phyloP scores from a whole-genome alignment of 2,329 filamentous ascomycete genomes.

The Ophiosphaerella herpotricha region DNA sequence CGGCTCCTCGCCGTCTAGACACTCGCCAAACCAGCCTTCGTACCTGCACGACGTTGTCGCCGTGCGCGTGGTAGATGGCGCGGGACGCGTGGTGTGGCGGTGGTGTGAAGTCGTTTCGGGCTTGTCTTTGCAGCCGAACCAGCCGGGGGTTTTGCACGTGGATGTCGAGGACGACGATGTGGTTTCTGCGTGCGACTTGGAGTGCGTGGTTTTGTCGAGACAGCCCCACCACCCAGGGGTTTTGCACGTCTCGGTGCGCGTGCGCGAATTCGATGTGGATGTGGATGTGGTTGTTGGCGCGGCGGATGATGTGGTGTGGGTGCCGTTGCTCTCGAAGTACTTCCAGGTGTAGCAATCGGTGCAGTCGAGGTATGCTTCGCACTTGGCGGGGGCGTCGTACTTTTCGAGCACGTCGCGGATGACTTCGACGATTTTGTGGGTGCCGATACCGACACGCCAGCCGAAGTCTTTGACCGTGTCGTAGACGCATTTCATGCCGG shows the following conservation, averaged over 20 bases:
- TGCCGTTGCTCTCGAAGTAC: slow-evolving; percentile 90
- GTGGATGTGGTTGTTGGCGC: slow-evolving; percentile 58
- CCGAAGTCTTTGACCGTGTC: slow-evolving; percentile 90
- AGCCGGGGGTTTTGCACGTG: slow-evolving; percentile 61
- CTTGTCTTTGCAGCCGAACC: slow-evolving; percentile 66
- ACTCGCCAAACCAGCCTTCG: slow-evolving; percentile 55
- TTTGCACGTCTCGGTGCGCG: slow-evolving; percentile 82
- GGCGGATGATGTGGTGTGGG: slow-evolving; percentile 70
- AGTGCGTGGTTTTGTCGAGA: slow-evolving; percentile 64
- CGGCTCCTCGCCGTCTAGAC: slow-evolving; percentile 55
- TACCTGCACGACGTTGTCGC: slow-evolving; percentile 43
- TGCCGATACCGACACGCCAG: slow-evolving; percentile 88
- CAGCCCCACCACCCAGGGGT: slow-evolving; percentile 94
- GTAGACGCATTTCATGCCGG: slow-evolving; percentile 84
- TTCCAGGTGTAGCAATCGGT: slow-evolving; percentile 93
- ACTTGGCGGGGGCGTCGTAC: slow-evolving; percentile 80
- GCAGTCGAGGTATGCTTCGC: slow-evolving; percentile 74
- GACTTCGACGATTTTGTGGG: slow-evolving; percentile 86
- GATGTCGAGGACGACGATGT: slow-evolving; percentile 44
- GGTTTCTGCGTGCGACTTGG: slow-evolving; percentile 53
- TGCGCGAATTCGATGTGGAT: slow-evolving; percentile 54
- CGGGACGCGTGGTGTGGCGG: slow-evolving; percentile 27
- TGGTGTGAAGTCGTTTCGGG: slow-evolving; percentile 37
- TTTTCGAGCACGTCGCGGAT: slow-evolving; percentile 85
- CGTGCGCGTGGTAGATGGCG: slow-evolving; percentile 32